phyloP scores from a whole-genome alignment of 345 rosid genomes.

The Lepidium sativum region DNA sequence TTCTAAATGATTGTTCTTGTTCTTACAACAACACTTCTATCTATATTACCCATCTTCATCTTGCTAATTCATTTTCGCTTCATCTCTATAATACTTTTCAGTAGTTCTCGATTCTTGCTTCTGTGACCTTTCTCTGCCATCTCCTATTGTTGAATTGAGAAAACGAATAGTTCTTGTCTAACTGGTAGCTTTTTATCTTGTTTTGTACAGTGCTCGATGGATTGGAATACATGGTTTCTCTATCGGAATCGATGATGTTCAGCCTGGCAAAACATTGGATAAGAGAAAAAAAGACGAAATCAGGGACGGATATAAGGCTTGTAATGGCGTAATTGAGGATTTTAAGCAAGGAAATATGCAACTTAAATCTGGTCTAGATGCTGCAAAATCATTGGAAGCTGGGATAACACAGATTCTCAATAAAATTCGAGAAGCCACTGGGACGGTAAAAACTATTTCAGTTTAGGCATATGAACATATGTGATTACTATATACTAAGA shows the following conservation, averaged over 20 bases:
- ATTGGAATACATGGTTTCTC: constrained; percentile 98
- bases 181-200: constrained; percentile 12
- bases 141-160: background rate
- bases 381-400: constrained; percentile 81
- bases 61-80: background rate
- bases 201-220: constrained; percentile 86
- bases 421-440: constrained; percentile 66
- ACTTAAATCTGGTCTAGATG: constrained; percentile 69
- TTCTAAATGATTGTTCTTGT: constrained; percentile 3
- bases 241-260: constrained; percentile 97
- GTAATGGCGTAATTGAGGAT: constrained; percentile 38
- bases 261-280: constrained; percentile 53
- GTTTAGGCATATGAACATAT: background rate
- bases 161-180: background rate
- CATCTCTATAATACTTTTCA: background rate
- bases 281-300: constrained; percentile 26
- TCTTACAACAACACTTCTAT: background rate
- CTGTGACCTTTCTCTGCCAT: background rate
- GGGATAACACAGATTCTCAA: constrained; percentile 54
- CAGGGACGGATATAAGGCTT: constrained; percentile 35
- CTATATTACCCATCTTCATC: background rate
- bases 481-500: background rate
- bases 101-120: constrained; percentile 2
- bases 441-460: constrained; percentile 41
- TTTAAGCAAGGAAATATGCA: constrained; percentile 55